These are phyloP conservation scores for Pseudogymnoascus sp. DNA, from an alignment of 2,329 filamentous ascomycete species.

Conservation along the genomic window DNA sequence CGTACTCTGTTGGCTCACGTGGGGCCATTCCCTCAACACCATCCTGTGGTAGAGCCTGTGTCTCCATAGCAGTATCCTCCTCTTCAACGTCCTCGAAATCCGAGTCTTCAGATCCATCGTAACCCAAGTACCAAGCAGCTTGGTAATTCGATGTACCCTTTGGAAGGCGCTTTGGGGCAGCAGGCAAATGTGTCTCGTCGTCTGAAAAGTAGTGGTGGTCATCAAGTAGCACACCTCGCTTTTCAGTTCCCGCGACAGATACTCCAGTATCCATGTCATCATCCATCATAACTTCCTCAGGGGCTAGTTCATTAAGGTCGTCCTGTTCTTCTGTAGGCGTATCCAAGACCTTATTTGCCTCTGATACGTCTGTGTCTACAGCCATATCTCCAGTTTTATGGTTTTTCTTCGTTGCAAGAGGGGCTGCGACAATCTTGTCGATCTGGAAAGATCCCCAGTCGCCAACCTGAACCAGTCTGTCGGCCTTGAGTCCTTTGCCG, in stretches of 20 bases:
- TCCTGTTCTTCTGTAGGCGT: constrained; percentile 72
- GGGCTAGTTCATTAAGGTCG: constrained; percentile 73
- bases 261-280: constrained; percentile 48
- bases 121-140: constrained; percentile 81
- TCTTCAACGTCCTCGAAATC: constrained; percentile 68
- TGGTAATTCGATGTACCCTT: constrained; percentile 92
- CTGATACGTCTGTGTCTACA: constrained; percentile 46
- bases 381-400: constrained; percentile 58
- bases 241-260: constrained; percentile 42
- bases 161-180: constrained; percentile 66
- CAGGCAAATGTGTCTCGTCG: constrained; percentile 58
- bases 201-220: constrained; percentile 98
- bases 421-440: constrained; percentile 75
- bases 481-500: constrained; percentile 79
- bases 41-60: constrained; percentile 66
- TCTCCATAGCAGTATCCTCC: constrained; percentile 44
- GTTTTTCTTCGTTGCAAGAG: constrained; percentile 53
- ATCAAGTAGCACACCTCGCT: constrained; percentile 86
- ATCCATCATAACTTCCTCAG: constrained; percentile 75
- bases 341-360: constrained; percentile 54
- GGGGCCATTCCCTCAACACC: constrained; percentile 64
- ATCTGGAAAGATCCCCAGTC: constrained; percentile 94
- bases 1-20: constrained; percentile 65
- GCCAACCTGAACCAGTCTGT: constrained; percentile 81
- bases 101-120: constrained; percentile 69